Percentiles rank a stretch among this genome's conserved stretches.
Conservation (phyloP, 2,329 filamentous ascomycete species). For the Orbilia quercus region DNA sequence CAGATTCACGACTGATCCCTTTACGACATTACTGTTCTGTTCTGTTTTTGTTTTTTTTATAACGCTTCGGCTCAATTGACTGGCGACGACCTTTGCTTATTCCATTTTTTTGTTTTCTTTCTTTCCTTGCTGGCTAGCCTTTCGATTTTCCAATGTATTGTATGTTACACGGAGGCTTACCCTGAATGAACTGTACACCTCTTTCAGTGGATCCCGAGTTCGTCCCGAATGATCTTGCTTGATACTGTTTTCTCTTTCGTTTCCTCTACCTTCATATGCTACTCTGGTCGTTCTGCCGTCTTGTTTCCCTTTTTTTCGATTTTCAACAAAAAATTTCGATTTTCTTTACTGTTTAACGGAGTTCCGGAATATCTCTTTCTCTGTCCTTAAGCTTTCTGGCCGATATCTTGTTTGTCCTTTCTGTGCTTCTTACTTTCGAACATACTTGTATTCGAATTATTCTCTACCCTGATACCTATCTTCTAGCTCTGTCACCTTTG, state of each 20-base stretch:
- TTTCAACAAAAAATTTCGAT: conserved; percentile 42
- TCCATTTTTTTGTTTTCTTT: conserved; percentile 3
- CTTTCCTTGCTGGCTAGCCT: conserved; percentile 36
- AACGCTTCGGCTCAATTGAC: conserved; percentile 24
- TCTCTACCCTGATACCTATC: conserved; percentile 1
- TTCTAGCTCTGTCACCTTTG: neutral
- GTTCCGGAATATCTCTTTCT: conserved; percentile 50
- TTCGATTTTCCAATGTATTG: conserved; percentile 49
- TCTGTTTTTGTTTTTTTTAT: too few relatives aligned
- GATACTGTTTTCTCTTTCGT: conserved; percentile 55
- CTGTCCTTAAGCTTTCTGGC: conserved; percentile 49
- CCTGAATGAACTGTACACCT: conserved; percentile 53
- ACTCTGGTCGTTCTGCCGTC: conserved; percentile 8
- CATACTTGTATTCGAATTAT: conserved; percentile 2
- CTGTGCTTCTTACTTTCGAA: conserved; percentile 36
- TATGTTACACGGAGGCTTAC: conserved; percentile 54
- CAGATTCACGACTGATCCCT: conserved; percentile 44
- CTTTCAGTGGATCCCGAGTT: conserved; percentile 41
- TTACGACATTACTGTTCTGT: conserved; percentile 46
- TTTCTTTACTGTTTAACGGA: conserved; percentile 42
- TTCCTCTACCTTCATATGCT: conserved; percentile 33
- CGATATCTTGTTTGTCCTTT: conserved; percentile 46
- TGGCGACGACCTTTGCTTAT: conserved; percentile 45
- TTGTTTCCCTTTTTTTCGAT: conserved; percentile 24
- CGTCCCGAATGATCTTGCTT: conserved; percentile 57